Conservation (phyloP, 306 rosid genomes). For the Quercus agrifolia region DNA sequence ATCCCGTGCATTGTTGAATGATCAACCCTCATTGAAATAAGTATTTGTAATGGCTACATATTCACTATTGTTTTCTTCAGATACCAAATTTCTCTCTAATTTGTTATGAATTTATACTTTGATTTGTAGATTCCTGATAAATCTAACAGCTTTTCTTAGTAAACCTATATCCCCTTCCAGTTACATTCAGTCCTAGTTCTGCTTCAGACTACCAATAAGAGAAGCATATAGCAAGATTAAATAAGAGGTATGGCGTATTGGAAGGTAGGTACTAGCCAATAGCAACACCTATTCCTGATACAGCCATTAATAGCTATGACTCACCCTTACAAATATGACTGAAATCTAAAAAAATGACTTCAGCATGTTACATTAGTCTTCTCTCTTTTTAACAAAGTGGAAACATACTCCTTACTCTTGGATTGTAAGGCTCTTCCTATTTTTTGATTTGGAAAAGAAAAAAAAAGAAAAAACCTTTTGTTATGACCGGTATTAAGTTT, state of each 20-base stretch:
- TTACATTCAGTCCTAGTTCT: no score
- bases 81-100: no score
- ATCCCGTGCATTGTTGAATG: no score
- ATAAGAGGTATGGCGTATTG: background rate
- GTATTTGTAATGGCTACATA: no score
- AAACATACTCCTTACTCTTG: background rate
- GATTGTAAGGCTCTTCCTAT: background rate
- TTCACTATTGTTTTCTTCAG: no score
- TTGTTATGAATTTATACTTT: no score
- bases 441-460: background rate
- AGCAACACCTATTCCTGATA: background rate
- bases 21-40: no score
- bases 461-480: background rate
- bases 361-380: background rate
- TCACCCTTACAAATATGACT: background rate
- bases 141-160: no score
- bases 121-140: no score
- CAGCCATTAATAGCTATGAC: background rate
- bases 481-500: background rate
- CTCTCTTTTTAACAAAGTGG: background rate
- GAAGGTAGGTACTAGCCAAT: background rate
- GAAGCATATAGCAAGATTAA: background rate
- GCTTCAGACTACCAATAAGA: background rate
- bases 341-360: background rate
- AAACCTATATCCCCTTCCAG: no score